phyloP scores from a whole-genome alignment of 768 basidiomycete genomes.

The Russula olivacea region DNA sequence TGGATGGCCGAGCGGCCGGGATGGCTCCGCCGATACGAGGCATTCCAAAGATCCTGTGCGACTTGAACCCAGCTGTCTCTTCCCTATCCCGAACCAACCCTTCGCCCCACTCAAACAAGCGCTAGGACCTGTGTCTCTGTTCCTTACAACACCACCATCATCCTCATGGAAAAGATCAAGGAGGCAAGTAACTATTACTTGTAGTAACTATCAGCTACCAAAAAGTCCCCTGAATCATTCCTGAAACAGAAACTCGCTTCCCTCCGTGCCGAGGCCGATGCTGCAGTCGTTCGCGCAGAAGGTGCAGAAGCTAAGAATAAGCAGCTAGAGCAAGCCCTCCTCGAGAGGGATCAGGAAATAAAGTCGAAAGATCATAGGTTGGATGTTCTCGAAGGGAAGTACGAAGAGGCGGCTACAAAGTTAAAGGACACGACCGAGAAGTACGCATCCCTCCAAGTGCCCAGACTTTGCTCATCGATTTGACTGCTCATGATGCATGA shows the following conservation, averaged over 20 bases:
- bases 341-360: constrained; percentile 18
- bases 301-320: constrained; percentile 8
- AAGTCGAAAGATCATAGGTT: constrained; percentile 19
- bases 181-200: constrained; percentile 1
- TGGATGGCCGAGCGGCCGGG: too few species aligned
- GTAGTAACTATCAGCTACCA: too few species aligned
- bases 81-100: constrained; percentile 10
- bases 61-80: neutral
- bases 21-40: neutral
- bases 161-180: constrained; percentile 16
- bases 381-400: constrained; percentile 2
- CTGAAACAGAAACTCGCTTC: constrained; percentile 12
- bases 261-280: constrained; percentile 17
- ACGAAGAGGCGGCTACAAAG: neutral
- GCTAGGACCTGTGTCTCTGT: neutral
- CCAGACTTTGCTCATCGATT: neutral
- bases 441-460: neutral
- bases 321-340: constrained; percentile 16
- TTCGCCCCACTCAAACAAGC: neutral
- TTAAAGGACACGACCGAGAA: neutral
- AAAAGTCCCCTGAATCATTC: too few species aligned
- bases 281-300: constrained; percentile 8
- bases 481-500: neutral
- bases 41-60: neutral
- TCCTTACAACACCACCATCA: neutral